phyloP scores from a whole-genome alignment of 192 early-diverging fungal genomes.

The Coemansia sp. region DNA sequence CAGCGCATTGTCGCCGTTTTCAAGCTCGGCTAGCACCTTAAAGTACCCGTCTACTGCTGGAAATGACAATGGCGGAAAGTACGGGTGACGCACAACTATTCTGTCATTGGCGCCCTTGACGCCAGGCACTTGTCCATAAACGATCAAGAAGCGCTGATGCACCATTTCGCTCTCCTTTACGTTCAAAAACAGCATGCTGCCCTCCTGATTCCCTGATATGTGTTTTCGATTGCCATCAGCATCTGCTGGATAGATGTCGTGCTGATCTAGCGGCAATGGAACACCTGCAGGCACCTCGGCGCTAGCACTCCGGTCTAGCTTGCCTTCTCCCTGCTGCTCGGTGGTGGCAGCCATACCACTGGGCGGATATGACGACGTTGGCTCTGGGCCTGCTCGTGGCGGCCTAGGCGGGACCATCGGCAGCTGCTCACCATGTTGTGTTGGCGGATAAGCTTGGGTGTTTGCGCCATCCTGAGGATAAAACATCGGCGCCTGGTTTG shows the following conservation, averaged over 20 bases:
- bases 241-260: constrained; percentile 18
- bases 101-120: constrained; percentile 27
- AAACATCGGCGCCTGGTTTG: background rate
- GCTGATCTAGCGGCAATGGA: constrained; percentile 41
- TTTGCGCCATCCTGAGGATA: no score
- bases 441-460: no score
- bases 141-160: constrained; percentile 52
- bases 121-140: constrained; percentile 41
- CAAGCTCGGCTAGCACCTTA: constrained; percentile 60
- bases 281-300: constrained; percentile 24
- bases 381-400: no score
- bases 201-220: background rate
- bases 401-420: no score
- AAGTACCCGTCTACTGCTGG: constrained; percentile 59
- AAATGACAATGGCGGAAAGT: constrained; percentile 56
- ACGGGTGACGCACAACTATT: constrained; percentile 41
- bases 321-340: constrained; percentile 5
- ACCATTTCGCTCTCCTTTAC: constrained; percentile 41
- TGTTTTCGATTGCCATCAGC: constrained; percentile 18
- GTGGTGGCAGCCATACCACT: no score
- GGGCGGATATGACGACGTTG: no score
- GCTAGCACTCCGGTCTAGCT: background rate
- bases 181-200: constrained; percentile 37
- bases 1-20: constrained; percentile 57
- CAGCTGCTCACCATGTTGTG: no score